phyloP scores from a whole-genome alignment of 805 yeast genomes.

The Kuraishia floccosa region DNA sequence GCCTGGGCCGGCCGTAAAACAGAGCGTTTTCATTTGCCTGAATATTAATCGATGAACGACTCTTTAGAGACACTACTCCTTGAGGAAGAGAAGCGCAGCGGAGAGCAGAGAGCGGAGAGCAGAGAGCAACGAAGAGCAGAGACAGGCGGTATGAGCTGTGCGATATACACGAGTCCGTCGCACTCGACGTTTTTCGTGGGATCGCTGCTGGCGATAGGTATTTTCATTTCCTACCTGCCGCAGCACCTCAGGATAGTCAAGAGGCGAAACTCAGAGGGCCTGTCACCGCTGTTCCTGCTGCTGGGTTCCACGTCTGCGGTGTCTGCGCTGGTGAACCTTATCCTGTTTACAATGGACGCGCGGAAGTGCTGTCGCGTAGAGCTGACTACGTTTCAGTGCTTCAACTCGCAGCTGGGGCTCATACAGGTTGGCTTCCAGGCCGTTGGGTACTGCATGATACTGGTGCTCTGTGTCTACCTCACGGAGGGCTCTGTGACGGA shows the following conservation, averaged over 20 bases:
- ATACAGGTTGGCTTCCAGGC: conserved; percentile 59
- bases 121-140: background rate
- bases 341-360: conserved; percentile 49
- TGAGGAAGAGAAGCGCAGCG: too few relatives aligned
- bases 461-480: conserved; percentile 39
- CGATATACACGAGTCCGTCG: conserved; percentile 38
- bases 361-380: conserved; percentile 43
- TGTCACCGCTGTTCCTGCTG: conserved; percentile 60
- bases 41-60: too few relatives aligned
- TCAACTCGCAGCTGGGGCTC: conserved; percentile 54
- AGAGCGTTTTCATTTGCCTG: too few relatives aligned
- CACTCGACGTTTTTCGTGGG: conserved; percentile 35
- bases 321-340: conserved; percentile 54
- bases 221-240: conserved; percentile 61
- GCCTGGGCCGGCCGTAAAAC: too few relatives aligned
- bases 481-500: conserved; percentile 35
- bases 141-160: conserved; percentile 21
- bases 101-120: background rate
- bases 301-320: conserved; percentile 64
- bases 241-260: conserved; percentile 53
- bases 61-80: too few relatives aligned
- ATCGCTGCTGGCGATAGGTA: conserved; percentile 48
- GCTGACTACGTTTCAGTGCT: conserved; percentile 43
- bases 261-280: conserved; percentile 63
- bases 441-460: conserved; percentile 42